Base-by-base conservation (phyloP, 2,329 filamentous ascomycete genomes). In the Hirsutella rhossiliensis region DNA sequence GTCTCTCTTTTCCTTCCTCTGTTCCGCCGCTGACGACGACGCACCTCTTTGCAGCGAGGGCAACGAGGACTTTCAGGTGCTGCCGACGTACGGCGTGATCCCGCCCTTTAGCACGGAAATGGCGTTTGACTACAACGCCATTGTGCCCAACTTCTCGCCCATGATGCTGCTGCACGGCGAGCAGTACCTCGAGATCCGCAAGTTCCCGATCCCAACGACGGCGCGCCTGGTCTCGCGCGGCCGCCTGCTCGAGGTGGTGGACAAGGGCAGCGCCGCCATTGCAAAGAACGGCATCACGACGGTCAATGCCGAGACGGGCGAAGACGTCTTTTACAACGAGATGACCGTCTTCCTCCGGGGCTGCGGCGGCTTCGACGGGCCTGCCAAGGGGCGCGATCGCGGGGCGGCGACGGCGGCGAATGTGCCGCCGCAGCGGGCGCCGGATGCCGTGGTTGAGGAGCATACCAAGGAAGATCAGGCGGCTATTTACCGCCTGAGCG, bases 121-220 rank as follows among this genome's bases (percentile, higher is more conserved):
- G 48, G 87, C 90, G 27, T 97, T 84, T 71, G 80, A 73, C 63
- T 75, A 92, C 56, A 78, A 80, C 58, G 79, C 89, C 45, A 76
- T 98, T 48, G 84, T 97, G 27, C 88, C 89, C 62, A 94, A 97
- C 74, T 98, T 96, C 73, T 87, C 80, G 32, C 90, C 89, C 49
- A 96, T 95, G 87, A 96, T 96, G 88, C 80, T 98, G 42, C 83
- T 98, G 20, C 92, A 98, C 69, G 92, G 92, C 60, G 92, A 98
- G 73, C 92, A 98, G 66, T 98, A 89, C 69, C 86, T 98, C 51
- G 92, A 98, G 68, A 77, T 98, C 58, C 80, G 82, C 61, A 87
- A 90, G 65, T 94, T 81, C 70, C 92, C 92, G 36, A 84, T 97
- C 56, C 90, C 90, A 31, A 96, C 89, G 29, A 76, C 81, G 44